Evolutionary conservation across 306 rosid genomes (phyloP).

Genomic region (Leucaena leucocephala): DNA sequence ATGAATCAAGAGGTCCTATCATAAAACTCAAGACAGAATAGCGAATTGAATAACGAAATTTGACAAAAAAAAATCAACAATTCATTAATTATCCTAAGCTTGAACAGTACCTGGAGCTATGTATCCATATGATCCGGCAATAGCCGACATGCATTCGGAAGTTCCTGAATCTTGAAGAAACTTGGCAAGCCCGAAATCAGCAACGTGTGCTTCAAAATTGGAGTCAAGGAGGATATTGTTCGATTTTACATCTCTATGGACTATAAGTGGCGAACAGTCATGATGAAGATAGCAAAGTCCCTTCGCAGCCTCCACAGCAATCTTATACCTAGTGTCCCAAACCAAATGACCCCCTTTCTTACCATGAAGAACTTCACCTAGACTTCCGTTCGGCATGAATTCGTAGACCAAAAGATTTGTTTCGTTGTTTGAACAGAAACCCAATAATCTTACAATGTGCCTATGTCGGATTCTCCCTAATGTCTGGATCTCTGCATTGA

Average conservation of each 20-base stretch:
- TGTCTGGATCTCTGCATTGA: constrained; percentile 97
- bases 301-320: constrained; percentile 93
- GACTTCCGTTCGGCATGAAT: constrained; percentile 97
- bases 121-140: constrained; percentile 98
- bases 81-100: constrained; percentile 21
- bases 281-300: constrained; percentile 98
- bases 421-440: constrained; percentile 95
- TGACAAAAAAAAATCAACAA: background rate
- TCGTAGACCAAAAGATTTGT: constrained; percentile 94
- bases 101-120: constrained; percentile 85
- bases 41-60: constrained; percentile 31
- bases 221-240: constrained; percentile 94
- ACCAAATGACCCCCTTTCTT: constrained; percentile 95
- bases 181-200: constrained; percentile 99
- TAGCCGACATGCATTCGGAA: constrained; percentile 98
- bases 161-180: constrained; percentile 97
- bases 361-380: constrained; percentile 96
- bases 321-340: constrained; percentile 90
- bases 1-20: constrained; percentile 9
- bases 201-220: constrained; percentile 90
- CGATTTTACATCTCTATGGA: constrained; percentile 92
- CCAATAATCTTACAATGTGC: constrained; percentile 86
- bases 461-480: constrained; percentile 89
- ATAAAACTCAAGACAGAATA: constrained; percentile 40
- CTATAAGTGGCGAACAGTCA: constrained; percentile 92